These are phyloP conservation scores for Candida odintsovae DNA, from an alignment of 805 yeast genomes.

Conservation along the genomic window DNA sequence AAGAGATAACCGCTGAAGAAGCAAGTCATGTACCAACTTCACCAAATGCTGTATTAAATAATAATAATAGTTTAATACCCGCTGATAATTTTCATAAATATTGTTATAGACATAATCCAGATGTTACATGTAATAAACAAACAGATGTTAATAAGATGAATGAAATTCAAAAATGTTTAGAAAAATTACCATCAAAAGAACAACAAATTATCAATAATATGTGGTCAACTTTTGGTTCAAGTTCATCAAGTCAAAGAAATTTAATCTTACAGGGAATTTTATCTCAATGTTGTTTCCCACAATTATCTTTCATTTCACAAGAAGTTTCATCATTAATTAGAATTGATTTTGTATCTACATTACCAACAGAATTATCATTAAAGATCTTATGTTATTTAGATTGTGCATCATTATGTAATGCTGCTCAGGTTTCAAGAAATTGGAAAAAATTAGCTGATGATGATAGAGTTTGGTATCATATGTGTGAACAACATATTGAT, in stretches of 20 bases:
- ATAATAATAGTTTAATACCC: conserved; percentile 15
- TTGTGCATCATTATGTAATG: conserved; percentile 87
- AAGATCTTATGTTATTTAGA: conserved; percentile 86
- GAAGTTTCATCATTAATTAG: conserved; percentile 76
- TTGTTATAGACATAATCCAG: conserved; percentile 94
- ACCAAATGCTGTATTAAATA: conserved; percentile 3
- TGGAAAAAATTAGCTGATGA: conserved; percentile 94
- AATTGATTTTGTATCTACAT: conserved; percentile 79
- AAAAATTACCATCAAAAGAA: conserved; percentile 59
- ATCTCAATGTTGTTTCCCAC: conserved; percentile 92
- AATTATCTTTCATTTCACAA: conserved; percentile 76
- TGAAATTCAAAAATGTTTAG: conserved; percentile 52
- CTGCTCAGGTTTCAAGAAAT: conserved; percentile 83
- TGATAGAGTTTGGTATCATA: conserved; percentile 95
- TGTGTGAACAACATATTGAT: conserved; percentile 98
- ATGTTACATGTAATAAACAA: conserved; percentile 63
- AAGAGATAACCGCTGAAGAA: background rate
- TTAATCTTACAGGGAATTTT: conserved; percentile 78
- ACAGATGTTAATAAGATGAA: conserved; percentile 62
- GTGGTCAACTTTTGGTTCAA: conserved; percentile 78
- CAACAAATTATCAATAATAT: conserved; percentile 74
- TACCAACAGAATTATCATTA: conserved; percentile 81
- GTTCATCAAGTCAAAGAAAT: conserved; percentile 63
- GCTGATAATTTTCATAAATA: conserved; percentile 55
- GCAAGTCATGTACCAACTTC: background rate